A percentile compares a stretch with the other conserved stretches of the same genome.
These are phyloP conservation scores for Syzygium aqueum DNA, from an alignment of 345 rosid genomes.

Conservation along the genomic window DNA sequence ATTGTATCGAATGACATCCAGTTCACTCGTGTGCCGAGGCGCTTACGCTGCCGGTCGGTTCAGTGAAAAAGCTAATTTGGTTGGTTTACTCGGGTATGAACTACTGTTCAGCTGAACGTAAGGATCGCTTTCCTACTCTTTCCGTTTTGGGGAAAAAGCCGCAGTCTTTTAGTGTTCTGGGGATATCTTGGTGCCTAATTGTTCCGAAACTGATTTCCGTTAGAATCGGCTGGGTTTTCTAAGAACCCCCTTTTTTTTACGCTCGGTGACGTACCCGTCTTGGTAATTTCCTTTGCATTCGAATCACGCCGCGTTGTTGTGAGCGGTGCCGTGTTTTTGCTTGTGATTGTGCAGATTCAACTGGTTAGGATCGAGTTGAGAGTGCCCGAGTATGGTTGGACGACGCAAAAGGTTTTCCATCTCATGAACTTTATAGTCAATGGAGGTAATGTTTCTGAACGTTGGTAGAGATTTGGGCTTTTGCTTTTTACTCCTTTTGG, in stretches of 20 bases:
- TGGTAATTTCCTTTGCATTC: not conserved
- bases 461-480: not conserved
- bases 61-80: not conserved
- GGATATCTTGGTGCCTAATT: not conserved
- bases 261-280: not conserved
- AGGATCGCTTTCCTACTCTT: not conserved
- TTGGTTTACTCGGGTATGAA: not conserved
- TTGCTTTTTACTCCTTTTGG: not conserved
- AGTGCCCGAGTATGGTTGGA: slow-evolving; percentile 99
- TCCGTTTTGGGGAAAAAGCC: not conserved
- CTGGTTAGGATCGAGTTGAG: slow-evolving; percentile 79
- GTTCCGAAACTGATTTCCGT: not conserved
- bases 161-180: not conserved
- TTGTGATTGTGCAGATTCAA: slow-evolving; percentile 48
- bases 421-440: slow-evolving; percentile 95
- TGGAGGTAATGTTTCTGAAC: slow-evolving; percentile 63
- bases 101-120: not conserved
- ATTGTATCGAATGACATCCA: not conserved
- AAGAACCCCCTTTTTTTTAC: not conserved
- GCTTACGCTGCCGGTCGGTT: not conserved
- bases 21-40: not conserved
- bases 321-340: not conserved
- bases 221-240: not conserved
- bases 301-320: not conserved
- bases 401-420: slow-evolving; percentile 96